phyloP scores from a whole-genome alignment of 768 basidiomycete species.

The Tricholoma hemisulphureum region DNA sequence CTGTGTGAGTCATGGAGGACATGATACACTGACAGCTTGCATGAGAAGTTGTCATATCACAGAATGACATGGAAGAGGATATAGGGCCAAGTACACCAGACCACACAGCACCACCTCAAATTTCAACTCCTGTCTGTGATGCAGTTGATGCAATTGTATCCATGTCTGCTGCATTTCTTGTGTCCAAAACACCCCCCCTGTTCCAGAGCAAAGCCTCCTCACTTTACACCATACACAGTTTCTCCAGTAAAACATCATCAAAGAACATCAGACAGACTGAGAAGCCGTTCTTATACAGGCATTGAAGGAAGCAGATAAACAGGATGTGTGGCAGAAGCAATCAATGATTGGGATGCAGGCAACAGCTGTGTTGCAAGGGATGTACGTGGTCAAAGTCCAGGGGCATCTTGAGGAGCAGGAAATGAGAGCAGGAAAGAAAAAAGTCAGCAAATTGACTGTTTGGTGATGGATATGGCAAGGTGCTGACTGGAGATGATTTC shows the following conservation, averaged over 20 bases:
- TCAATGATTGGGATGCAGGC: neutral
- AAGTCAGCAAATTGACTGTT: slow-evolving; percentile 15
- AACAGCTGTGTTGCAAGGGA: neutral
- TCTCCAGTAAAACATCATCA: neutral
- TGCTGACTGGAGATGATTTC: slow-evolving; percentile 22
- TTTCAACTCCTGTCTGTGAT: neutral
- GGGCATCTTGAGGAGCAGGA: slow-evolving; percentile 20
- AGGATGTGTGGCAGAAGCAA: neutral
- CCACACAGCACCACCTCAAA: neutral
- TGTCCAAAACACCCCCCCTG: neutral
- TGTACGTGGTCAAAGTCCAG: slow-evolving; percentile 15
- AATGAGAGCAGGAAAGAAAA: slow-evolving; percentile 17
- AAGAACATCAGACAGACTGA: neutral
- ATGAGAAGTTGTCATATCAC: neutral
- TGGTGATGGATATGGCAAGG: slow-evolving; percentile 23
- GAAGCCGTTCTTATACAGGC: neutral
- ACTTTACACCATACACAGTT: neutral
- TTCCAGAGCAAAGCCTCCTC: neutral
- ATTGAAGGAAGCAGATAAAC: neutral
- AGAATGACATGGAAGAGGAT: neutral
- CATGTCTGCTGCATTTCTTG: neutral
- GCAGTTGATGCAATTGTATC: neutral
- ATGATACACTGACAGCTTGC: no score
- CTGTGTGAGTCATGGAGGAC: slow-evolving; percentile 14
- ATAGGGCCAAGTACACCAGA: neutral